Percentiles rank a stretch among this genome's conserved stretches.
Evolutionary conservation across 2,329 filamentous ascomycete genomes (phyloP).

Genomic region (Cladophialophora chaetospira): DNA sequence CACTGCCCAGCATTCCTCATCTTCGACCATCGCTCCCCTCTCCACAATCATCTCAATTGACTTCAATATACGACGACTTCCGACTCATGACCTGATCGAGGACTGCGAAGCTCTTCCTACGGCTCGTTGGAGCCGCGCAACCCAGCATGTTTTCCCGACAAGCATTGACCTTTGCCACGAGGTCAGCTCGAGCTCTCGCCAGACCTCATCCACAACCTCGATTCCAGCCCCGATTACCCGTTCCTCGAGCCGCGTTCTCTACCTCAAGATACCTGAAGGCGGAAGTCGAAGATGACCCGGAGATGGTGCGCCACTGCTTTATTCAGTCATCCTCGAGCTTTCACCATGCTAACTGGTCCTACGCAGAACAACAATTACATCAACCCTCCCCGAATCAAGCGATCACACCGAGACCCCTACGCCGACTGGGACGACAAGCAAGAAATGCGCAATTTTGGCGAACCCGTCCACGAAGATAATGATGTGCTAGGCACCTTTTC

Average conservation of each 20-base stretch:
- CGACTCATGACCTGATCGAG: conserved; percentile 16
- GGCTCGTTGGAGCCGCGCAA: conserved; percentile 11
- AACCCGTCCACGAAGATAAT: conserved; percentile 95
- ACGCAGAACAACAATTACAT: conserved; percentile 50
- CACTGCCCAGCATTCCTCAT: conserved; percentile 21
- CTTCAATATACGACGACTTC: too few species aligned
- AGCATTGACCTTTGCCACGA: conserved; percentile 42
- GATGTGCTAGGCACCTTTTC: conserved; percentile 90
- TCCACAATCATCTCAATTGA: conserved; percentile 1
- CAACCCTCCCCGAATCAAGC: conserved; percentile 67
- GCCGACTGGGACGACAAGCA: conserved; percentile 97
- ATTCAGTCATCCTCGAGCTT: conserved; percentile 21
- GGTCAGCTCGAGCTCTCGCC: conserved; percentile 35
- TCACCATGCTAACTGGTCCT: conserved; percentile 19
- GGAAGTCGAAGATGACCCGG: conserved; percentile 44
- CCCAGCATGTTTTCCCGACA: conserved; percentile 50
- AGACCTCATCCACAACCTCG: conserved; percentile 8
- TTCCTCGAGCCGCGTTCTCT: conserved; percentile 46
- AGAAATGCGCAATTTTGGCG: conserved; percentile 94
- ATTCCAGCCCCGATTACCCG: conserved; percentile 17
- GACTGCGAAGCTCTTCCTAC: conserved; percentile 9
- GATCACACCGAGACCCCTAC: conserved; percentile 89
- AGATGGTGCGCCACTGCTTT: conserved; percentile 41
- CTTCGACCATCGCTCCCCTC: conserved; percentile 14
- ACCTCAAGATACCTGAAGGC: conserved; percentile 42